phyloP scores from a whole-genome alignment of 2,329 filamentous ascomycete species.

The Metarhizium rileyi region DNA sequence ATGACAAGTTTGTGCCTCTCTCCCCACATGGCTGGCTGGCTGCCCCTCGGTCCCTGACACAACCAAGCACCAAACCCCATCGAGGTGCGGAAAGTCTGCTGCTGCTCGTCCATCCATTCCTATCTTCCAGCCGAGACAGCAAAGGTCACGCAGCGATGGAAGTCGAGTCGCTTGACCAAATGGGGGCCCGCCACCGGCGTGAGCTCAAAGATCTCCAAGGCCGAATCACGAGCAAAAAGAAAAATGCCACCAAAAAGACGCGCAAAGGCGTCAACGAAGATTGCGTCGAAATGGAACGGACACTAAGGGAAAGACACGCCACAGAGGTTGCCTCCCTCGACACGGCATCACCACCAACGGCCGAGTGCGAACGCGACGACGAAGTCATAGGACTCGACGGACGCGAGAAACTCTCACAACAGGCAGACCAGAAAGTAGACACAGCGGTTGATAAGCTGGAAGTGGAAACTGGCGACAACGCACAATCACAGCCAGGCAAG shows the following conservation, averaged over 20 bases:
- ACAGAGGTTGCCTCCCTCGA: conserved; percentile 42
- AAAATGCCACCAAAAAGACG: conserved; percentile 84
- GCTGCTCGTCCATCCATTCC: neutral
- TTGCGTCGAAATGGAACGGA: conserved; percentile 59
- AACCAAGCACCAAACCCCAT: too few relatives aligned
- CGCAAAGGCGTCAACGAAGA: conserved; percentile 67
- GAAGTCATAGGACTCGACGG: conserved; percentile 5
- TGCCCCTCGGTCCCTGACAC: too few relatives aligned
- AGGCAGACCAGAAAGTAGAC: conserved; percentile 8
- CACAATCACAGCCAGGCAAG: conserved; percentile 31
- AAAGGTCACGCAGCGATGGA: conserved; percentile 9
- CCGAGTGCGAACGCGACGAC: conserved; percentile 8
- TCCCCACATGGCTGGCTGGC: neutral
- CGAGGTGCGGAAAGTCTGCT: too few relatives aligned
- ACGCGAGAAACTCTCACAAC: neutral
- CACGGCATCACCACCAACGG: conserved; percentile 4
- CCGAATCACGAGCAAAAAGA: conserved; percentile 89
- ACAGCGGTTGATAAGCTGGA: conserved; percentile 1
- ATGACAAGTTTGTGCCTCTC: too few relatives aligned
- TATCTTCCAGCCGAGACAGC: neutral
- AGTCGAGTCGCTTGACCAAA: conserved; percentile 57
- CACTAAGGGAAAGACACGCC: conserved; percentile 56
- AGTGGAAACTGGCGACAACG: neutral
- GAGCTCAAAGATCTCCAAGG: conserved; percentile 81
- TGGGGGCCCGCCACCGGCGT: conserved; percentile 73